Evolutionary conservation across 202 grass and related monocot genomes (phyloP), one percentile per base, ranked within the genome.

Genomic region (Elaeis oleifera): DNA sequence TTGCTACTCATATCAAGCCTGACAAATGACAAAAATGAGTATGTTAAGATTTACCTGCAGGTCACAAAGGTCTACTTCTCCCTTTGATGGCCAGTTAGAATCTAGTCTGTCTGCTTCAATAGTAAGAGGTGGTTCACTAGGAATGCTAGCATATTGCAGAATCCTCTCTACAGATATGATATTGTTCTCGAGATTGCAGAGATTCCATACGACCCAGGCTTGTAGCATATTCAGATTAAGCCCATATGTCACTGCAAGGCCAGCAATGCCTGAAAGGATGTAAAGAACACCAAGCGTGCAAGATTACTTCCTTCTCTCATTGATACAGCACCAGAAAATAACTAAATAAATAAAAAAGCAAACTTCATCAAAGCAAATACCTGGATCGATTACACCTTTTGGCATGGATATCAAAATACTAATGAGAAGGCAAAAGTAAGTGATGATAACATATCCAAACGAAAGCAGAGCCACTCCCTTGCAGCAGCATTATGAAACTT

Each of bases 141-240:
- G 74, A 75, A 97, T 91, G 71, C 68, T 67, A 5, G 79, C 79
- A 58, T 96, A 97, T 69, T 91, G 87, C 64, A 97, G 66, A 65
- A 97, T 91, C 67, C 92, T 76, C 69, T 97, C 92, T 36, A 97
- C 92, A 49, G 88, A 97, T 76, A 89, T 89, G 39, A 97, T 89
- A 20, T 69, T 70, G 69, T 97, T 91, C 67, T 91, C 92, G 18
- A 97, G 65, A 76, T 23, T 83, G 64, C 92, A 97, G 70, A 91
- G 17, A 69, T 32, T 74, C 84, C 84, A 82, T 63, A 97, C 71
- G 72, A 97, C 76, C 79, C 77, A 86, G 52, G 79, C 54, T 84
- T 86, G 88, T 48, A 86, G 50, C 76, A 74, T 85, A 65, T 91
- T 97, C 69, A 97, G 64, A 68, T 83, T 91, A 76, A 97, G 87